Evolutionary conservation across 805 yeast genomes (phyloP), one percentile per base, ranked within the genome.

Genomic region (Ogataea trehalophila): DNA sequence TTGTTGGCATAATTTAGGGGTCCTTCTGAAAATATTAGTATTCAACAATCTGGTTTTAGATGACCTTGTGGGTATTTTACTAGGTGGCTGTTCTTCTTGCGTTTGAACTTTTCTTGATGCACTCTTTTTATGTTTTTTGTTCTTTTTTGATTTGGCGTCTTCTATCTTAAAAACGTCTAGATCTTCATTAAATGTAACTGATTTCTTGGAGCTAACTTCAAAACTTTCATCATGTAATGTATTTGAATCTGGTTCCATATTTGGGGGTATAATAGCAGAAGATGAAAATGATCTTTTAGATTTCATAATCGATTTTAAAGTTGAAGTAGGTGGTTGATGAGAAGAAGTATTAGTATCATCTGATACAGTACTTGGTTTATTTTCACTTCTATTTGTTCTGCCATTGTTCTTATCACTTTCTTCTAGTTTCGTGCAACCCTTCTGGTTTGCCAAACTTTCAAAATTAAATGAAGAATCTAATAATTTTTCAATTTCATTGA

Each of bases 111-210:
- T 33, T 33, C 17, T 33, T 33, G 36, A 6, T 15, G 31, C 11
- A 4, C 11, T 26, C 31, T 13, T 9, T 37, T 20, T 20, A 6
- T 11, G 26, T 4, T 37, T 9, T 26, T 13, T 5, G 31, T 26
- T 26, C 11, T 26, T 33, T 33, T 33, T 33, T 7, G 36, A 17
- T 33, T 41, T 15, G 20, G 26, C 7, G 6, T 18, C 35, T 0
- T 9, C 15, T 14, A 26, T 26, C 11, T 26, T 26, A 26, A 26
- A 26, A 13, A 33, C 39, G 22, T 44, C 42, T 6, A 51, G 44
- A n/a, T 51, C 54, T 33, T 55, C 55, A 38, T 42, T 51, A 41
- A 55, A 55, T 1, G 54, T 53, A 11, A 55, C 59, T 3, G 54
- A 52, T 42, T 55, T 55, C 33, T 50, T 51, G 18, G 52, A 45